Percentiles rank a stretch among this genome's conserved stretches.
phyloP scores from a whole-genome alignment of 352 stramenopile genomes.

The Phytophthora vignae region DNA sequence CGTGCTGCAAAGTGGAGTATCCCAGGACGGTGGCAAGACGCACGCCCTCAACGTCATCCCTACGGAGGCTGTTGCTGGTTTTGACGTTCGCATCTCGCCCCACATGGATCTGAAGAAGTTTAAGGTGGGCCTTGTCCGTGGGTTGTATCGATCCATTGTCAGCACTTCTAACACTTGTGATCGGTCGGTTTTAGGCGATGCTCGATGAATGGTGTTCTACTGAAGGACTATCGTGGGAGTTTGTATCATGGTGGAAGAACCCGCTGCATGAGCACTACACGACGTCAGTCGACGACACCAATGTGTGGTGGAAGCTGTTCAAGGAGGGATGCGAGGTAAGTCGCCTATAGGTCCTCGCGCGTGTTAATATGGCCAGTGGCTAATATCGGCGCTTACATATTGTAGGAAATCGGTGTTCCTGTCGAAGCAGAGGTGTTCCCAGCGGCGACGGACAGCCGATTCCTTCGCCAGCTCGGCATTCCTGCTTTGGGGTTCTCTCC shows the following conservation, averaged over 20 bases:
- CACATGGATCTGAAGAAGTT: conserved; percentile 88
- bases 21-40: conserved; percentile 74
- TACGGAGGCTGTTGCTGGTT: conserved; percentile 87
- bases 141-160: too few relatives aligned
- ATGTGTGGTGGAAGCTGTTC: conserved; percentile 68
- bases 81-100: conserved; percentile 96
- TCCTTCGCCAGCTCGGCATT: conserved; percentile 92
- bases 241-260: conserved; percentile 52
- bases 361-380: not conserved
- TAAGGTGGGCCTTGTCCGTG: conserved; percentile 31
- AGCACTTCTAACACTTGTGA: too few relatives aligned
- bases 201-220: conserved; percentile 93
- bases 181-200: conserved; percentile 51
- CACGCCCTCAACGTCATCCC: conserved; percentile 96
- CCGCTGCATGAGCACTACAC: conserved; percentile 69
- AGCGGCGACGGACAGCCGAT: conserved; percentile 94
- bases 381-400: not conserved
- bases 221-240: conserved; percentile 86
- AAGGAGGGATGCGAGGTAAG: conserved; percentile 51
- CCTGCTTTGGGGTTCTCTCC: conserved; percentile 94
- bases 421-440: conserved; percentile 94
- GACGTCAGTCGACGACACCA: conserved; percentile 60
- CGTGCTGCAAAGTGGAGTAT: conserved; percentile 91
- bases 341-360: not conserved
- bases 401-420: conserved; percentile 60